Base-by-base conservation (phyloP, 495 filamentous ascomycete genomes). In the Parmelia sp. region DNA sequence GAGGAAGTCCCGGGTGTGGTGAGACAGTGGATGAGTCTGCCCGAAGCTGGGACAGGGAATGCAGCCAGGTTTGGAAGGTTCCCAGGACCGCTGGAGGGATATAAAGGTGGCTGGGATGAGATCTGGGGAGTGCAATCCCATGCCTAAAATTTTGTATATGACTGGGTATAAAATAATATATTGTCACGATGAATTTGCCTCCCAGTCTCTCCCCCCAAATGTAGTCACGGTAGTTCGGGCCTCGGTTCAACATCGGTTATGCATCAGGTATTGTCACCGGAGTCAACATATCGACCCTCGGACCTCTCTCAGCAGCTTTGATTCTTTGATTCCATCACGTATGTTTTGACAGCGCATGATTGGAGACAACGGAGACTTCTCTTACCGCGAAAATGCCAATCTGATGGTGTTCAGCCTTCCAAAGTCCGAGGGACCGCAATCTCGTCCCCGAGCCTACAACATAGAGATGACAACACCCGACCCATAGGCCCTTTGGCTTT, bases 1-100 rank as follows among this genome's bases (percentile, higher is more conserved):
- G 90, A 96, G 68, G 93, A 97, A 73, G 90, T 97, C 15, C 93
- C 93, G 0, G 83, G 85, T 40, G 85, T 83, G 56, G 83, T 96
- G 23, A 75, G 89, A 33, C 81, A 89, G 73, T 97, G 87, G 84
- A 83, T 97, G 53, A 89, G 88, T 61, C 77, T 96, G 23, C 91
- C 91, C 25, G 84, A 83, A 76, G 80, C 81, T 47, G 84, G 80
- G 63, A 80, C 78, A 9, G 80, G 82, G 37, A 64, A 69, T 68
- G 73, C 81, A 29, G 83, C 85, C 45, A 78, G 84, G 64, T 83
- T 84, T 66, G 86, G 86, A 5, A 71, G 73, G 47, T 74, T 87
- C 25, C 70, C 78, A 33, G 82, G 81, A 6, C 83, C 85, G 25
- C 70, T 89, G 65, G 79, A 81, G 55, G 71, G 76, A 33, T 78